Base-by-base conservation (phyloP, 306 rosid genomes). In the Prunus persica region DNA sequence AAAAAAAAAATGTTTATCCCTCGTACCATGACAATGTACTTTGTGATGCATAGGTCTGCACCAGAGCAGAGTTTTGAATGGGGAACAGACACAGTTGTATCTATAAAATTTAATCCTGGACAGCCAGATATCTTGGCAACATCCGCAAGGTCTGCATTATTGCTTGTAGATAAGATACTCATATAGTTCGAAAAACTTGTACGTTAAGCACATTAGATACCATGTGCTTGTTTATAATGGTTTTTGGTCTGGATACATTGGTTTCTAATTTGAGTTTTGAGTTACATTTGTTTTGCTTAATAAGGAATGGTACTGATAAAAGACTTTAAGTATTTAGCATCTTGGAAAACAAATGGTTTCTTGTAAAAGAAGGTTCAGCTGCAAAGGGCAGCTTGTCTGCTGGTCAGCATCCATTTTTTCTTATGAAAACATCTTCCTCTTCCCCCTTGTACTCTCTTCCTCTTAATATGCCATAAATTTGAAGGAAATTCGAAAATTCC, bases 41-140 rank as follows among this genome's bases (percentile, higher is more conserved):
- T 50, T 63, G 16, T 65, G 61, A 71, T 77, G 67, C 71, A 64
- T 80, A 92, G 97, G 84, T 91, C 97, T 83, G 89, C 81, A 73
- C 98, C 98, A 4, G 81, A 89, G 72, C 88, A 75, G 76, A 95
- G 85, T 79, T 92, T 87, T 77, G 84, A 87, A 73, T 89, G 96
- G 97, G 98, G 97, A 76, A 69, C 91, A 5, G 93, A 89, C 83
- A 82, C 97, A 3, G 91, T 85, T 52, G 83, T 92, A 73, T 92
- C 97, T 67, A 91, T 89, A 9, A 89, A 89, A 65, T 95, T 92
- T 84, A 92, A 86, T 86, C 98, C 98, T 61, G 98, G 91, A 78
- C 75, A 92, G 75, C 90, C 96, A 67, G 85, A 90, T 76, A 32
- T 32, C 34, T 32, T 32, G 34, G 97, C 92, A 72, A 79, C 97